A percentile compares a stretch with the other conserved stretches of the same genome.
Conservation (phyloP, 2,329 filamentous ascomycete genomes). For the Penicillium carneum region DNA sequence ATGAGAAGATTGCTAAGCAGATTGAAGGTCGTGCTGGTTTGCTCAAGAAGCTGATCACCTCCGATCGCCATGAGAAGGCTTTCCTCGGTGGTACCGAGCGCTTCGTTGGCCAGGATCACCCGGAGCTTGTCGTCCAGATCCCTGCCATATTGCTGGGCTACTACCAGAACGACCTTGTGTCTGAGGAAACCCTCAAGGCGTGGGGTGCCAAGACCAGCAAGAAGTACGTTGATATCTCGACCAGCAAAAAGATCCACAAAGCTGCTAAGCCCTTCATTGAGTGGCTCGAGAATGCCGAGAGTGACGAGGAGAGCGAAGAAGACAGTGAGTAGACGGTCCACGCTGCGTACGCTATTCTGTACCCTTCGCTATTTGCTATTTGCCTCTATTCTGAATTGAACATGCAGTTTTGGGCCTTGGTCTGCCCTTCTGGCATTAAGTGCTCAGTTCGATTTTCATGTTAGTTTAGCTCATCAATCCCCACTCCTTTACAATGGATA, state of each 20-base stretch:
- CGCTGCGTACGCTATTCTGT: neutral
- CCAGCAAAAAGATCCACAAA: slow-evolving; percentile 94
- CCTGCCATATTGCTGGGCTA: slow-evolving; percentile 87
- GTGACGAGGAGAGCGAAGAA: slow-evolving; percentile 71
- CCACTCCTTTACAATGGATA: slow-evolving; percentile 29
- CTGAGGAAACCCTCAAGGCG: slow-evolving; percentile 84
- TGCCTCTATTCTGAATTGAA: slow-evolving; percentile 4
- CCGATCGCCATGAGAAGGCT: slow-evolving; percentile 93
- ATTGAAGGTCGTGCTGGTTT: slow-evolving; percentile 82
- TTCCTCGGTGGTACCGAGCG: slow-evolving; percentile 94
- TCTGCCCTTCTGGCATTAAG: neutral
- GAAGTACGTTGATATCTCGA: slow-evolving; percentile 91
- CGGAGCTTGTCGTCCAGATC: slow-evolving; percentile 77
- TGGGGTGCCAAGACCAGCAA: slow-evolving; percentile 97
- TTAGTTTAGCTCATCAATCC: slow-evolving; percentile 33
- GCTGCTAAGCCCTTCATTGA: slow-evolving; percentile 90
- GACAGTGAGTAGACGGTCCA: slow-evolving; percentile 58
- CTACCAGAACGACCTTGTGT: slow-evolving; percentile 88
- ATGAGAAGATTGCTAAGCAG: slow-evolving; percentile 86
- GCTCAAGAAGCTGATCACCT: slow-evolving; percentile 90
- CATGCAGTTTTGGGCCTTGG: neutral
- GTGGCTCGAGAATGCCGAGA: slow-evolving; percentile 89
- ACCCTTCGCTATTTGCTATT: slow-evolving; percentile 10
- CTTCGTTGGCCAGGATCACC: slow-evolving; percentile 81
- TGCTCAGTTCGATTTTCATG: slow-evolving; percentile 9